These are phyloP conservation scores for Rutstroemia sp. DNA, from an alignment of 2,329 filamentous ascomycete genomes.

Conservation along the genomic window DNA sequence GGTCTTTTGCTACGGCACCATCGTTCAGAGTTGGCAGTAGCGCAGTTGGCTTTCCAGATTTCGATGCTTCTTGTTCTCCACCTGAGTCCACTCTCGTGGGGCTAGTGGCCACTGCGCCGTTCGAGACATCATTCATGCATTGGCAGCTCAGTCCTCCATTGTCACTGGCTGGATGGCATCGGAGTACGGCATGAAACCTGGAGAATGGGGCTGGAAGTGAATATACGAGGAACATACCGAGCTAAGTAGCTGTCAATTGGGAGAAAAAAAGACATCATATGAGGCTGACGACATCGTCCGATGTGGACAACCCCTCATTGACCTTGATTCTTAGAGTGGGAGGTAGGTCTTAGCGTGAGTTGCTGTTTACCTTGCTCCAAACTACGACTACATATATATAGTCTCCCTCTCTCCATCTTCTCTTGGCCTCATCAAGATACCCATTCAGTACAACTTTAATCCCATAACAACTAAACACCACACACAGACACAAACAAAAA, in stretches of 20 bases:
- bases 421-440: conserved; percentile 8
- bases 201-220: no score
- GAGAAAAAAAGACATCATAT: neutral
- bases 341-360: neutral
- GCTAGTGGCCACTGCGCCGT: no score
- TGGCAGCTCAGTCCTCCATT: no score
- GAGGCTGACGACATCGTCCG: conserved; percentile 2
- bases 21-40: no score
- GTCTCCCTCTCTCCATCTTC: neutral
- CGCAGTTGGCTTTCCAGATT: no score
- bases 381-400: neutral
- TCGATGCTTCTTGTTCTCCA: no score
- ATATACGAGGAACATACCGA: neutral
- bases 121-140: no score
- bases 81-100: no score
- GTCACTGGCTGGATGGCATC: no score
- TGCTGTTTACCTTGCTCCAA: neutral
- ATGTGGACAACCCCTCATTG: conserved; percentile 1
- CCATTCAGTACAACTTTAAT: neutral
- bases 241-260: neutral
- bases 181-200: no score
- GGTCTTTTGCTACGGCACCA: no score
- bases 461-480: neutral
- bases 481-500: neutral
- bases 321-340: conserved; percentile 1